phyloP scores from a whole-genome alignment of 192 early-diverging fungal genomes.

The Entomortierella parvispora region DNA sequence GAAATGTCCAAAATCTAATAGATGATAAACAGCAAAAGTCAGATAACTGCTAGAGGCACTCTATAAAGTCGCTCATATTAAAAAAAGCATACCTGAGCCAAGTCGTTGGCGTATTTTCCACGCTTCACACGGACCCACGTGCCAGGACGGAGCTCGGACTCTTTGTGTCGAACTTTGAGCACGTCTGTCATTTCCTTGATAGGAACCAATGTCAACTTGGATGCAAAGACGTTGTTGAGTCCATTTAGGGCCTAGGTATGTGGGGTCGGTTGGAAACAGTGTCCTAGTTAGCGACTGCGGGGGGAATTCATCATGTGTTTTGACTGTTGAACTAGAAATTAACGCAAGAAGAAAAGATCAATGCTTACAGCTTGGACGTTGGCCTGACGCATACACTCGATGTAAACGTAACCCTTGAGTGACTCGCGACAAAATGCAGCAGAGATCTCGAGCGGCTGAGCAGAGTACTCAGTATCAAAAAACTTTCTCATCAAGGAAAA shows the following conservation, averaged over 20 bases:
- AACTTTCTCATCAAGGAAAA: conserved; percentile 79
- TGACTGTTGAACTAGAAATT: conserved; percentile 3
- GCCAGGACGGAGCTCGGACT: conserved; percentile 69
- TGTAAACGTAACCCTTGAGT: conserved; percentile 90
- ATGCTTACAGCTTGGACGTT: conserved; percentile 73
- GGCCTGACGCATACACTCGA: conserved; percentile 85
- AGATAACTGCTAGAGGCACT: no score
- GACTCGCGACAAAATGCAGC: conserved; percentile 88
- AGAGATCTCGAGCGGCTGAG: conserved; percentile 74
- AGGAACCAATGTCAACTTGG: conserved; percentile 82
- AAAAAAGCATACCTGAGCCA: conserved; percentile 77
- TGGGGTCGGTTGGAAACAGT: no score
- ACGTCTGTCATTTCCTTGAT: conserved; percentile 93
- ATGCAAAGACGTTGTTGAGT: conserved; percentile 78
- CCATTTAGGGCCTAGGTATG: conserved; percentile 69
- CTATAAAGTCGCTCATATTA: no score
- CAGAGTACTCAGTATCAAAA: conserved; percentile 72
- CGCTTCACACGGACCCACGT: conserved; percentile 91
- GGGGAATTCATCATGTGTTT: no score
- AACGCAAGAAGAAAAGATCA: not conserved
- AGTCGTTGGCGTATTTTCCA: conserved; percentile 93
- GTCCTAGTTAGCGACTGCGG: no score
- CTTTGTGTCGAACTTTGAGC: conserved; percentile 77
- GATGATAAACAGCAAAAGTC: no score
- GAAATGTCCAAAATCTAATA: conserved; percentile 65